Conservation (phyloP, 495 filamentous ascomycete species). For the Hyaloscypha finlandica region DNA sequence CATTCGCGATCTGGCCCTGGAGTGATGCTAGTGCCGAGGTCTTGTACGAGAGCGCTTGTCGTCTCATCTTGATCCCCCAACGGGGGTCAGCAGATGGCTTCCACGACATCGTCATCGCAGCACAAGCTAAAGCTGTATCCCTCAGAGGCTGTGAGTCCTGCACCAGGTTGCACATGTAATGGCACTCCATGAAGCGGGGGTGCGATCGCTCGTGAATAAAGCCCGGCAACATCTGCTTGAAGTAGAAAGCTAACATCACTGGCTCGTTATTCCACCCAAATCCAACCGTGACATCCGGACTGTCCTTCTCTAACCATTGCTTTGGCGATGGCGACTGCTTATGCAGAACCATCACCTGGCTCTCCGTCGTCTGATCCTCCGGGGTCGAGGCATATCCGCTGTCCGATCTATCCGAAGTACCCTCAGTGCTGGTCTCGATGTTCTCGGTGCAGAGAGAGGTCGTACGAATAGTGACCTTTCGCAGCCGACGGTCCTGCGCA, state of each 20-base stretch:
- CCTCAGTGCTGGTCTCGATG: not conserved
- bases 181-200: not conserved
- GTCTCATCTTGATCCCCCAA: conserved; percentile 6
- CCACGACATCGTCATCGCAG: conserved; percentile 9
- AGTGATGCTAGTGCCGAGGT: not conserved
- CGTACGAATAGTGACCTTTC: not conserved
- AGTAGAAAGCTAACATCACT: not conserved
- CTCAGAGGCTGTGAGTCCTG: not conserved
- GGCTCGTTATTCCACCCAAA: not conserved
- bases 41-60: conserved; percentile 3
- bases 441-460: not conserved
- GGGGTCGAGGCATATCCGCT: not conserved
- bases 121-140: not conserved
- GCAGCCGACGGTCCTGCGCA: conserved; percentile 1
- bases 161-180: not conserved
- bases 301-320: not conserved
- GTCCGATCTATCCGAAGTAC: not conserved
- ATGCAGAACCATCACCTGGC: not conserved
- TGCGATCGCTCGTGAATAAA: not conserved
- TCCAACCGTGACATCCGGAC: not conserved
- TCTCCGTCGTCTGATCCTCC: not conserved
- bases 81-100: not conserved
- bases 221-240: not conserved
- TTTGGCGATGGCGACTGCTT: not conserved
- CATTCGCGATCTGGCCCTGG: not conserved